Conservation (phyloP, 163 green algal species). For the Scenedesmus sp. region DNA sequence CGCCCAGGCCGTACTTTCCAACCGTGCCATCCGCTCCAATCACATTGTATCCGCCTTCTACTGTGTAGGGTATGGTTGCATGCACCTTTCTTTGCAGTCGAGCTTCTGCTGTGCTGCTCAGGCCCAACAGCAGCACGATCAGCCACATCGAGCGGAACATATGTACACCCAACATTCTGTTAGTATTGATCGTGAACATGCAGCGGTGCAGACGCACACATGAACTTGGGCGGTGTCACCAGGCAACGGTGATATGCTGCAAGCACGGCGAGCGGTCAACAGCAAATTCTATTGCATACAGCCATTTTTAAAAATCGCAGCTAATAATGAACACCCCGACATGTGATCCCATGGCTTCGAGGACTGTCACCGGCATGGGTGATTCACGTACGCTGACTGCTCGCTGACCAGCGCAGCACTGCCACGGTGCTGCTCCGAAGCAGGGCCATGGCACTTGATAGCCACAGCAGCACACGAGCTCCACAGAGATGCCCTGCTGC, state of each 20-base stretch:
- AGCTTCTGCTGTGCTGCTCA: not conserved
- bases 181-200: too few relatives aligned
- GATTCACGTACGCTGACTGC: not conserved
- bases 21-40: conserved; percentile 1
- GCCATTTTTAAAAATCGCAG: not conserved
- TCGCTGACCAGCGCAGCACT: not conserved
- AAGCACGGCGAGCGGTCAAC: too few relatives aligned
- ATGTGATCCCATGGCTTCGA: not conserved
- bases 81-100: conserved; percentile 23
- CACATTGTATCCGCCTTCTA: conserved; percentile 5
- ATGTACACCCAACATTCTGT: not conserved
- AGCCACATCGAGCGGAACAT: conserved; percentile 1
- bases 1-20: conserved; percentile 19
- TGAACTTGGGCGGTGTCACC: not conserved
- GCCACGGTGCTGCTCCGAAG: too few relatives aligned
- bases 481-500: too few relatives aligned
- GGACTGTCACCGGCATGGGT: not conserved
- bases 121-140: not conserved
- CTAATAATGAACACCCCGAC: too few relatives aligned
- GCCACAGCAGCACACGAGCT: too few relatives aligned
- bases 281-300: not conserved
- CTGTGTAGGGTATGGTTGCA: conserved; percentile 38
- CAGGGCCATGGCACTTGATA: too few relatives aligned
- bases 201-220: not conserved
- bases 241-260: not conserved